phyloP scores from a whole-genome alignment of 345 rosid genomes.

The Sonneratia alba region DNA sequence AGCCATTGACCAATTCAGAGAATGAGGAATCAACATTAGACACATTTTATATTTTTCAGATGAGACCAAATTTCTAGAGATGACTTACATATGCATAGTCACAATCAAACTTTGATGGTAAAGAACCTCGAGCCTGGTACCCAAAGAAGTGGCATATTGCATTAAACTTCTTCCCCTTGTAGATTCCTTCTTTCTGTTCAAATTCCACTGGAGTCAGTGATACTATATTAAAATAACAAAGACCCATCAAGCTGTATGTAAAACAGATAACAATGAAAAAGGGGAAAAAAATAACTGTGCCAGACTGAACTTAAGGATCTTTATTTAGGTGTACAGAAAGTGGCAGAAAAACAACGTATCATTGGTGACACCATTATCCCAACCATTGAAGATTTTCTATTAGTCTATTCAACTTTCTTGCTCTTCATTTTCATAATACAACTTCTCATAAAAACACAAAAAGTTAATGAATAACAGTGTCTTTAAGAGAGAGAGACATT shows the following conservation, averaged over 20 bases:
- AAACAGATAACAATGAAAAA: too few species aligned
- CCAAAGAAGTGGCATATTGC: conserved; percentile 99
- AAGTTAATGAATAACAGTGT: too few species aligned
- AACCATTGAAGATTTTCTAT: neutral
- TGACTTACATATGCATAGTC: conserved; percentile 90
- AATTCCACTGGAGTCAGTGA: conserved; percentile 6
- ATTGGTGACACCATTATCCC: neutral
- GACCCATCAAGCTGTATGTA: neutral
- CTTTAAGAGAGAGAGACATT: too few species aligned
- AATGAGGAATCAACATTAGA: too few species aligned
- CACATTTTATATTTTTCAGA: neutral
- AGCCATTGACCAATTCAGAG: neutral
- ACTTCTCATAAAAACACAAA: too few species aligned
- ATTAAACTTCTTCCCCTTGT: conserved; percentile 90
- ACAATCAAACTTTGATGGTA: conserved; percentile 94
- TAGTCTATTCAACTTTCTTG: neutral
- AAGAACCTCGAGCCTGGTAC: conserved; percentile 97
- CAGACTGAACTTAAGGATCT: too few species aligned
- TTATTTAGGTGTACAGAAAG: too few species aligned
- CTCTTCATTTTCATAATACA: neutral
- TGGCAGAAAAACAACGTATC: neutral
- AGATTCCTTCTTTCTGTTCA: conserved; percentile 75
- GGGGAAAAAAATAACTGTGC: too few species aligned
- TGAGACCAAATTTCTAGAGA: neutral
- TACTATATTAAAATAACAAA: neutral